phyloP scores from a whole-genome alignment of 2,329 filamentous ascomycete species.

The Aplosporella prunicola region DNA sequence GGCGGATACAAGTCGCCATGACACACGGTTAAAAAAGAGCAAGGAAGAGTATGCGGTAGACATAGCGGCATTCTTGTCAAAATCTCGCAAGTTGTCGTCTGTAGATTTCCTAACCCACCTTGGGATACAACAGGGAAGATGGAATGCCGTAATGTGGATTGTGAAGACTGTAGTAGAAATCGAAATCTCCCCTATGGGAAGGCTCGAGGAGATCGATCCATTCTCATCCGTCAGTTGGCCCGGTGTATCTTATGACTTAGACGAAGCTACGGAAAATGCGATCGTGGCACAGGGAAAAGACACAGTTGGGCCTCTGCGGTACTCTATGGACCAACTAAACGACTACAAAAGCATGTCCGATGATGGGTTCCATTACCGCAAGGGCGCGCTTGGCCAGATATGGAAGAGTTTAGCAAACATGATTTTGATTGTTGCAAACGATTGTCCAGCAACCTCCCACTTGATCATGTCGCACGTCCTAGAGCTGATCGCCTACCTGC shows the following conservation, averaged over 20 bases:
- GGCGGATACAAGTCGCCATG: too few species aligned
- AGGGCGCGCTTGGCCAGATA: slow-evolving; percentile 31
- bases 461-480: slow-evolving; percentile 35
- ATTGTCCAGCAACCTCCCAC: slow-evolving; percentile 13
- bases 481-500: slow-evolving; percentile 39
- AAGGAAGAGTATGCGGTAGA: slow-evolving; percentile 13
- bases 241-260: slow-evolving; percentile 14
- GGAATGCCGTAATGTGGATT: slow-evolving; percentile 38
- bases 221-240: slow-evolving; percentile 17
- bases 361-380: slow-evolving; percentile 1
- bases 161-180: slow-evolving; percentile 33
- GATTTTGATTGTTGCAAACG: slow-evolving; percentile 30
- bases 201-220: slow-evolving; percentile 13
- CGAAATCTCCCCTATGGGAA: slow-evolving; percentile 13
- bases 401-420: slow-evolving; percentile 39
- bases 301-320: background rate
- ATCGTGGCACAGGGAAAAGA: slow-evolving; percentile 15
- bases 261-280: slow-evolving; percentile 19
- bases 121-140: slow-evolving; percentile 31
- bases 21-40: background rate
- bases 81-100: slow-evolving; percentile 13
- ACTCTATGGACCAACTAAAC: slow-evolving; percentile 2
- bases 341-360: background rate
- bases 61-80: slow-evolving; percentile 18
- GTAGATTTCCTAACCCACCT: slow-evolving; percentile 32